A percentile compares a stretch with the other conserved stretches of the same genome.
phyloP scores from a whole-genome alignment of 2,329 filamentous ascomycete genomes.

The Phaeomoniella chlamydospora region DNA sequence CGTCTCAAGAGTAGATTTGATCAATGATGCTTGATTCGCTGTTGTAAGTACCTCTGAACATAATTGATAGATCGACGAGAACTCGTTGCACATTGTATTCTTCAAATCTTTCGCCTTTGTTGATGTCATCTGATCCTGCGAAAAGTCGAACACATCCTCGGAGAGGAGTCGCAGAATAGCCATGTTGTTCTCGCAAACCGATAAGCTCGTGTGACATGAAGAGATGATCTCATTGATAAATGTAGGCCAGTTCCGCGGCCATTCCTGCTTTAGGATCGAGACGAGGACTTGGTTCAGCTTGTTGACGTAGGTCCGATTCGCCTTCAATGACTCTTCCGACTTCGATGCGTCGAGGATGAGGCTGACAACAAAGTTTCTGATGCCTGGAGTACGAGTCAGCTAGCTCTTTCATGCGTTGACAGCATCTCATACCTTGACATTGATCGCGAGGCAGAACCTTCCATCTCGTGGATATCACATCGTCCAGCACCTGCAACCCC shows the following conservation, averaged over 20 bases:
- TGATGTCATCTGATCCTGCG: slow-evolving; percentile 98
- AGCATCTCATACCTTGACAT: slow-evolving; percentile 56
- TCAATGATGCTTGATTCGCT: slow-evolving; percentile 71
- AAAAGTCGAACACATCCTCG: slow-evolving; percentile 98
- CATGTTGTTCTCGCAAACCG: slow-evolving; percentile 99
- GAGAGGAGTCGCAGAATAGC: slow-evolving; percentile 88
- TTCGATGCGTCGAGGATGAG: slow-evolving; percentile 92
- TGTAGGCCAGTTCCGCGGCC: slow-evolving; percentile 98
- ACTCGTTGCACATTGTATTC: slow-evolving; percentile 97
- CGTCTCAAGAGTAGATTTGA: slow-evolving; percentile 95
- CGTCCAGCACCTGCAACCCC: slow-evolving; percentile 89
- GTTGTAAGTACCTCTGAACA: slow-evolving; percentile 91
- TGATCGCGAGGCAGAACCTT: slow-evolving; percentile 93
- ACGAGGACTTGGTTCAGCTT: slow-evolving; percentile 97
- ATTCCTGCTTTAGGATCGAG: slow-evolving; percentile 96
- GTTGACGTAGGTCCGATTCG: slow-evolving; percentile 82
- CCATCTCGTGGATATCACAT: slow-evolving; percentile 98
- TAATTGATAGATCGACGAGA: slow-evolving; percentile 94
- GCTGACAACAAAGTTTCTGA: slow-evolving; percentile 97
- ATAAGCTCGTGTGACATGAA: slow-evolving; percentile 85
- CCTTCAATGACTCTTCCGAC: slow-evolving; percentile 73
- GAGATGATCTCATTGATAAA: slow-evolving; percentile 99
- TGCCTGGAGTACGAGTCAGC: slow-evolving; percentile 46
- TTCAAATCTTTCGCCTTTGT: slow-evolving; percentile 92
- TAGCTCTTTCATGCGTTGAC: slow-evolving; percentile 2